Percentiles rank a stretch among this genome's conserved stretches.
These are phyloP conservation scores for Aspergillus luchuensis DNA, from an alignment of 2,329 filamentous ascomycete species.

Conservation along the genomic window DNA sequence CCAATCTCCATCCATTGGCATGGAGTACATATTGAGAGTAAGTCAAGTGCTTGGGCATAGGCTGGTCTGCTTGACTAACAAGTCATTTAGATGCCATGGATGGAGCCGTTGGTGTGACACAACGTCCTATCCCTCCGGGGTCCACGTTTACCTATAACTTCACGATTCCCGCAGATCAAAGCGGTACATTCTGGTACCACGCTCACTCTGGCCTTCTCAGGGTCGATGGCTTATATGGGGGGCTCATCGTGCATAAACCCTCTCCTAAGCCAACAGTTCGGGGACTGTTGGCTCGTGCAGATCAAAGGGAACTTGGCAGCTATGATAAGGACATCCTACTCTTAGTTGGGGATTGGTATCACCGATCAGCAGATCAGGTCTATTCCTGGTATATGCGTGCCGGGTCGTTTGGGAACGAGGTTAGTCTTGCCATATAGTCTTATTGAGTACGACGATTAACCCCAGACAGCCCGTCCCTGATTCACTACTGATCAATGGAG, in stretches of 20 bases:
- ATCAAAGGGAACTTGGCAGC: conserved; percentile 17
- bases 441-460: not conserved
- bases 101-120: conserved; percentile 65
- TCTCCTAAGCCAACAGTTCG: conserved; percentile 24
- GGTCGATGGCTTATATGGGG: conserved; percentile 52
- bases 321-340: conserved; percentile 48
- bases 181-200: conserved; percentile 55
- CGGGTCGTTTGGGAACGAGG: conserved; percentile 49
- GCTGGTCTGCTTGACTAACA: not conserved
- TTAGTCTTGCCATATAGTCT: conserved; percentile 12
- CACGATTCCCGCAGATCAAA: conserved; percentile 41
- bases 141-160: conserved; percentile 47
- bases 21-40: conserved; percentile 47
- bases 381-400: conserved; percentile 48
- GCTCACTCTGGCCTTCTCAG: conserved; percentile 48
- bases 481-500: conserved; percentile 52
- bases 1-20: conserved; percentile 52
- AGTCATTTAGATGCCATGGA: conserved; percentile 58
- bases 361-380: conserved; percentile 44
- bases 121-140: conserved; percentile 67
- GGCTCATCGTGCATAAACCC: conserved; percentile 50
- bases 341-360: conserved; percentile 56
- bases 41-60: not conserved
- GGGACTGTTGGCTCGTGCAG: conserved; percentile 15
- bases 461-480: conserved; percentile 49